Base-by-base conservation (phyloP, 78 protist genomes). In the Dictyostelium capitatum region DNA sequence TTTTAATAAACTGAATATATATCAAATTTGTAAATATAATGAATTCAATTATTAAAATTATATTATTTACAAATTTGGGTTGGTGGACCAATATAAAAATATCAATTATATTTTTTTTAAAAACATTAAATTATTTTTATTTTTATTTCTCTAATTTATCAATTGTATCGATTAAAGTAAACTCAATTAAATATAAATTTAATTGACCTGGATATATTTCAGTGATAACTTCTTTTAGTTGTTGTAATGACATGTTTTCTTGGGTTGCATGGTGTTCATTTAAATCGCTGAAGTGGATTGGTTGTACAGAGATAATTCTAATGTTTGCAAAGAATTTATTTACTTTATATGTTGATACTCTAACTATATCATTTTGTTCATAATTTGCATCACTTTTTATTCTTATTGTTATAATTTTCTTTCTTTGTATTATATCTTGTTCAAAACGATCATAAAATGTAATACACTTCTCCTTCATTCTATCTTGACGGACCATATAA, bases 191-290 rank as follows among this genome's bases (percentile, higher is more conserved):
- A 43, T 37, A 72, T 43, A 72, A 41, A 72, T 72, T 32, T 4
- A 20, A 28, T 72, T 20, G 17, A 41, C 59, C 59, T 23, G 80
- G 80, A 48, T 74, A 74, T n/a, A 74, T 74, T 19, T 74, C 47
- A 0, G 23, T 15, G 9, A 74, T 74, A 9, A 74, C 59, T 20
- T 74, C 17, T 47, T 47, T 47, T 41, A 74, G 23, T 74, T 74
- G 80, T 10, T 74, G 59, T 3, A 74, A 37, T 23, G 80, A 10
- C 80, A 74, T 74, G 23, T 74, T 74, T 12, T 74, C 80, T 74
- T 74, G 80, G 7, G 12, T 41, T 43, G 80, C 80, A 74, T 74
- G 80, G 5, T 17, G 17, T 47, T 74, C 80, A 23, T 41, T 74
- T 23, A 74, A 12, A 20, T 74, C 59, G 10, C 23, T 17, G 23